These are phyloP conservation scores for Discostella pseudostelligera DNA, from an alignment of 108 stramenopile species.

Conservation along the genomic window DNA sequence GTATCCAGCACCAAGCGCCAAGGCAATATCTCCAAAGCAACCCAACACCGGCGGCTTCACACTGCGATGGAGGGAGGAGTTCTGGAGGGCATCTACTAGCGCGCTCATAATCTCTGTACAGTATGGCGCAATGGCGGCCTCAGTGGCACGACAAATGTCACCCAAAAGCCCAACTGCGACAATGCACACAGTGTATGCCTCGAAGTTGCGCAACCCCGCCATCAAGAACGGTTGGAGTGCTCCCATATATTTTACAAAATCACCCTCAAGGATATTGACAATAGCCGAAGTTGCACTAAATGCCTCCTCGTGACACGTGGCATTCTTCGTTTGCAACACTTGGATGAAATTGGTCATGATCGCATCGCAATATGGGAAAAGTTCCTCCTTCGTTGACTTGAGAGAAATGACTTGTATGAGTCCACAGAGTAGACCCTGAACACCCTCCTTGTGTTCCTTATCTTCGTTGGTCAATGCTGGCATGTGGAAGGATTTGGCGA, in stretches of 20 bases:
- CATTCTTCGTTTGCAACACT: slow-evolving; percentile 84
- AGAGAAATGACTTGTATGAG: slow-evolving; percentile 78
- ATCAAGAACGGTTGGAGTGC: slow-evolving; percentile 81
- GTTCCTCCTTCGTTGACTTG: slow-evolving; percentile 71
- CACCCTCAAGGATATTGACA: slow-evolving; percentile 78
- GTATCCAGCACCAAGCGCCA: slow-evolving; percentile 88
- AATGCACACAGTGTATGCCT: slow-evolving; percentile 91
- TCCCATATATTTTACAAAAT: slow-evolving; percentile 91
- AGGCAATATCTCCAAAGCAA: slow-evolving; percentile 95
- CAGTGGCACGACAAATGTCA: slow-evolving; percentile 90
- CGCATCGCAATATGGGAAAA: slow-evolving; percentile 73
- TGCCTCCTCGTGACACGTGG: slow-evolving; percentile 92
- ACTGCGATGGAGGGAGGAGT: slow-evolving; percentile 74
- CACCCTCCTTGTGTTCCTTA: slow-evolving; percentile 79
- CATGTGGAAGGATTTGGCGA: slow-evolving; percentile 73
- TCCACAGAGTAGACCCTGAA: slow-evolving; percentile 86
- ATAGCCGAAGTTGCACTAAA: slow-evolving; percentile 89
- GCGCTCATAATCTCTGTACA: slow-evolving; percentile 91
- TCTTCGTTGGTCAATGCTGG: slow-evolving; percentile 81
- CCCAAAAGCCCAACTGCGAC: slow-evolving; percentile 92
- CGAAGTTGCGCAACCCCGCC: slow-evolving; percentile 83
- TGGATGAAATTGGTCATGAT: slow-evolving; percentile 86
- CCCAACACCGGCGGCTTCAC: slow-evolving; percentile 95
- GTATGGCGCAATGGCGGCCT: slow-evolving; percentile 78
- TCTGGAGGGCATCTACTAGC: slow-evolving; percentile 84